Conservation (phyloP, 129 eudicot species). For the Artemisia argyi region DNA sequence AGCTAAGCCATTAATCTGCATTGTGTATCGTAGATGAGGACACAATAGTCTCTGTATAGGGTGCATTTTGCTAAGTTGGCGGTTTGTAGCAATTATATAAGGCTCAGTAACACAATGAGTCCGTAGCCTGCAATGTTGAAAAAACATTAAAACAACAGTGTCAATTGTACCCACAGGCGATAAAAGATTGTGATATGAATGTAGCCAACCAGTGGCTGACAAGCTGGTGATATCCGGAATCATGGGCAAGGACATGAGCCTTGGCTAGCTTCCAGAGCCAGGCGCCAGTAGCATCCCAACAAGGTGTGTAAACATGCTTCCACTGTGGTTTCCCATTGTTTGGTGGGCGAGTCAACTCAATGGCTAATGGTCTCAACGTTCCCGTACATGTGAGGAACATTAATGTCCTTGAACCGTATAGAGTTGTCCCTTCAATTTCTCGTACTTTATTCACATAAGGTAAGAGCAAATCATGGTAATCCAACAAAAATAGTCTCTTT, state of each 20-base stretch:
- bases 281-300: constrained; percentile 49
- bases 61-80: constrained; percentile 75
- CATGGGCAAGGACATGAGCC: constrained; percentile 81
- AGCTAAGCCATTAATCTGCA: constrained; percentile 72
- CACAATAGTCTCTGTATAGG: constrained; percentile 55
- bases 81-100: constrained; percentile 64
- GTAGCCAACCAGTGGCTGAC: constrained; percentile 65
- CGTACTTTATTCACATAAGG: constrained; percentile 74
- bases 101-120: constrained; percentile 74
- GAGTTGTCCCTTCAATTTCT: constrained; percentile 53
- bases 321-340: constrained; percentile 59
- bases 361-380: constrained; percentile 61
- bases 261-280: constrained; percentile 86
- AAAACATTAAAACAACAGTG: background rate
- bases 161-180: background rate
- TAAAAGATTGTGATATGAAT: background rate
- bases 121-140: constrained; percentile 53
- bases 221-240: constrained; percentile 69
- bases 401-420: constrained; percentile 76
- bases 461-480: constrained; percentile 66
- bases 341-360: constrained; percentile 76
- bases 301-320: constrained; percentile 54
- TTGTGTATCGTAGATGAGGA: constrained; percentile 83
- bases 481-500: constrained; percentile 62
- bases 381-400: constrained; percentile 52